Base-by-base conservation (phyloP, 2,329 filamentous ascomycete species). In the Phyllosticta citrichinensis region DNA sequence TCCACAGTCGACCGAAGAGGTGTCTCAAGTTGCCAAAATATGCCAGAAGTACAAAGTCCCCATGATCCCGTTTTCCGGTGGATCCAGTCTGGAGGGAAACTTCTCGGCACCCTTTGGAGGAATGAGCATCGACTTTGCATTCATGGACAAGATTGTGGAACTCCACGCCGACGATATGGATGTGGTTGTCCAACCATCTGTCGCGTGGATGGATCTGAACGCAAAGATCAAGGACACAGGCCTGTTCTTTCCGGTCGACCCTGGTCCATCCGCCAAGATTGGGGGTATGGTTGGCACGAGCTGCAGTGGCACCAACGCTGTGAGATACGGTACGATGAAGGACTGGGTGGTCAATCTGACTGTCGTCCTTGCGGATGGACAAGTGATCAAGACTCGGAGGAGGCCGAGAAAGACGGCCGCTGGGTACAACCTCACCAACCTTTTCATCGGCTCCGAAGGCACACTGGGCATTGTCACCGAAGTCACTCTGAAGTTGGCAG, bases 141-240 rank as follows among this genome's bases (percentile, higher is more conserved):
- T 84, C 68, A 97, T 97, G 92, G 87, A 96, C 71, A 79, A 86
- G 68, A 87, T 96, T 25, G 67, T 97, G 30, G 80, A 86, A 59
- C 80, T 96, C 61, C 88, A 96, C 71, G 86, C 88, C 66, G 87
- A 89, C 3, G 92, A 96, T 71, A 91, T 96, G 88, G 92, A 97
- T 67, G 81, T 96, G 56, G 89, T 96, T 4, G 91, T 97, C 2
- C 92, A 97, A 72, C 92, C 92, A 2, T 89, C 88, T 6, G 87
- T 97, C 10, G 87, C 88, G n/a, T 97, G 91, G 91, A 91, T 95
- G 81, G 85, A 88, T 58, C 76, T 97, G 62, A 97, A 97, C 68
- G 84, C 87, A 65, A 80, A 85, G 56, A 85, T 88, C 68, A 83
- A 87, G 73, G 80, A 83, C 50, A 86, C 83, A 3, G 89, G 89